Evolutionary conservation across 164 flowering plant genomes (phyloP).

Genomic region (Stephania yunnanensis): DNA sequence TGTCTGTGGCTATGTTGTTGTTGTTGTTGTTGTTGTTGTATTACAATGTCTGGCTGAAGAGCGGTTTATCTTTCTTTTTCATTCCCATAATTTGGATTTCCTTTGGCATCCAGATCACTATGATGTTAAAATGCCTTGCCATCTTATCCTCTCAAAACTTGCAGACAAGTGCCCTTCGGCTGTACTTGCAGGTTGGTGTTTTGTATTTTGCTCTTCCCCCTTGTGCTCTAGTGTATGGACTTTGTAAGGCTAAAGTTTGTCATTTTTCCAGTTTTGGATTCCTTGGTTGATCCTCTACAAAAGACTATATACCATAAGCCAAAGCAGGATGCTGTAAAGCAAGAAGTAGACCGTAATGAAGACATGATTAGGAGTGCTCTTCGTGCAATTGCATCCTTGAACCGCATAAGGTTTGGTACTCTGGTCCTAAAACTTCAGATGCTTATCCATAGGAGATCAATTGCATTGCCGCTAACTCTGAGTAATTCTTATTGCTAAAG

Average conservation of each 20-base stretch:
- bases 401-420: constrained; percentile 66
- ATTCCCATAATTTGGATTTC: constrained; percentile 4
- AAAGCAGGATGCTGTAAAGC: constrained; percentile 98
- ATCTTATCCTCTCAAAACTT: constrained; percentile 95
- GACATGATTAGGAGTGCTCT: constrained; percentile 99
- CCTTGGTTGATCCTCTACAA: constrained; percentile 94
- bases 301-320: constrained; percentile 88
- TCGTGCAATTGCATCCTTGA: constrained; percentile 85
- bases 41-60: background rate
- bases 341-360: constrained; percentile 98
- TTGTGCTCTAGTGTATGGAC: background rate
- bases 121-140: constrained; percentile 99
- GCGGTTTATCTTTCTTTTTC: background rate
- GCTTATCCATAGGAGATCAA: background rate
- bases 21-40: too few relatives aligned
- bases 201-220: background rate
- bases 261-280: constrained; percentile 66
- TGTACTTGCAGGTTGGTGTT: constrained; percentile 75
- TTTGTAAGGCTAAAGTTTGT: background rate
- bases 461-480: background rate
- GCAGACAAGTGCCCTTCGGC: constrained; percentile 96
- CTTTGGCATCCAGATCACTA: constrained; percentile 67
- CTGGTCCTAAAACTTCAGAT: background rate
- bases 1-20: too few relatives aligned
- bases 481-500: background rate